A percentile compares a stretch with the other conserved stretches of the same genome.
phyloP scores from a whole-genome alignment of 495 filamentous ascomycete genomes.

The Cetradonia linearis region DNA sequence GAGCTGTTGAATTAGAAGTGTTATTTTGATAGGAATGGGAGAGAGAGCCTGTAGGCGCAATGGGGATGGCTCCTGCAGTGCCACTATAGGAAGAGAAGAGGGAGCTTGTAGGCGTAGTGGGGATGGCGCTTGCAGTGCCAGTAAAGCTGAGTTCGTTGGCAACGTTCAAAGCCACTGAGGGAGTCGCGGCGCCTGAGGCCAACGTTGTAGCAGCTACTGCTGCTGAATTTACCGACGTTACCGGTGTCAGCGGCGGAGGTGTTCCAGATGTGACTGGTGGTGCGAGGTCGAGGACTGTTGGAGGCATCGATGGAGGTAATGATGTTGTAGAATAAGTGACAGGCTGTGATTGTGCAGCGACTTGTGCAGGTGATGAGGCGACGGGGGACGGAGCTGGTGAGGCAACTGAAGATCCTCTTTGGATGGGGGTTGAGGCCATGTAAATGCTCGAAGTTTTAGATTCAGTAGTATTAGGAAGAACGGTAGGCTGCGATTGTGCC shows the following conservation, averaged over 20 bases:
- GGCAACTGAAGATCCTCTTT: background rate
- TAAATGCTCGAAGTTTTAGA: too few species aligned
- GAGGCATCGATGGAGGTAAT: conserved; percentile 9
- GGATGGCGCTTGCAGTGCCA: background rate
- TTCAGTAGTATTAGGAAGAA: too few species aligned
- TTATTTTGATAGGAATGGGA: background rate
- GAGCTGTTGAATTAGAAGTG: background rate
- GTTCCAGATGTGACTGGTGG: conserved; percentile 4
- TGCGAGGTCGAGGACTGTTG: conserved; percentile 1
- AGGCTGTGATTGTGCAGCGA: conserved; percentile 1
- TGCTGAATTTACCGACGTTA: background rate
- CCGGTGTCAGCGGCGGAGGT: background rate
- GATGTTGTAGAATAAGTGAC: background rate
- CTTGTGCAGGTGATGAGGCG: conserved; percentile 1
- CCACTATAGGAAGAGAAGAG: background rate
- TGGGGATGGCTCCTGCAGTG: background rate
- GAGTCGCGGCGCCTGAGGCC: background rate
- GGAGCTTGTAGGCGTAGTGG: background rate
- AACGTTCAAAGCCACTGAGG: conserved; percentile 1
- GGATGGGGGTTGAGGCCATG: too few species aligned
- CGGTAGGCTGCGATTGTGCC: conserved; percentile 3
- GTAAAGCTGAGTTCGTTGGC: conserved; percentile 2
- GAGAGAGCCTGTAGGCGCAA: background rate
- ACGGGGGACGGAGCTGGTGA: background rate
- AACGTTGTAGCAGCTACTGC: background rate